Evolutionary conservation across 371 early-diverging fungal genomes (phyloP), one percentile per base, ranked within the genome.

Genomic region (Mucor plumbeus): DNA sequence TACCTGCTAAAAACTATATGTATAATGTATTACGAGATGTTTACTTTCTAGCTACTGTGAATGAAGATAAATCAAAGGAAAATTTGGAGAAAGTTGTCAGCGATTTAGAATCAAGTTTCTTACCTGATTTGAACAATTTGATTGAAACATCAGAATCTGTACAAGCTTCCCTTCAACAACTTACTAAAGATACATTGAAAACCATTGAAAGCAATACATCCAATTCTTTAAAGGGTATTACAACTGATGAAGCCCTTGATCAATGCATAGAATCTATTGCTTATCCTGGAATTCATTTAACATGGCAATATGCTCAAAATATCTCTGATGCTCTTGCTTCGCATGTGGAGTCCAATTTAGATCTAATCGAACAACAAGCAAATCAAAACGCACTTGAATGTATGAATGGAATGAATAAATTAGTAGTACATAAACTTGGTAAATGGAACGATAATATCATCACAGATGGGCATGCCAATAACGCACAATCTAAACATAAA

Each of bases 1-100:
- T 92, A 0, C 99, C 99, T 0, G 97, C 96, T 44, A 94, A 96
- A 79, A 86, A 89, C 66, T 99, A 94, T 71, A 82, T 97, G n/a
- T 80, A 85, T 63, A 93, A 96, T 70, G 80, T 97, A 26, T 76
- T 96, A 56, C 71, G 69, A 50, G 96, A 96, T 65, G 75, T 92
- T 50, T 68, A 78, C 17, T 61, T 80, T 6, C 67, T 92, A 10
- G 75, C 87, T 5, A 81, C 86, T 53, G 73, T 80, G 26, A 92
- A 90, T 73, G 71, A 76, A 33, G 68, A 76, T 11, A 75, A 76
- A 47, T 82, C 87, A 5, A 61, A 65, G 7, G 74, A 78, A 15
- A 67, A 71, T 17, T 48, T 75, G 31, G 36, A 71, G 3, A 17
- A 54, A 0, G 64, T 62, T 36, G 77, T 84, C 62, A 74, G 75